A percentile compares a stretch with the other conserved stretches of the same genome.
Conservation (phyloP, 169 alveolate species). For the Eimeria praecox region DNA sequence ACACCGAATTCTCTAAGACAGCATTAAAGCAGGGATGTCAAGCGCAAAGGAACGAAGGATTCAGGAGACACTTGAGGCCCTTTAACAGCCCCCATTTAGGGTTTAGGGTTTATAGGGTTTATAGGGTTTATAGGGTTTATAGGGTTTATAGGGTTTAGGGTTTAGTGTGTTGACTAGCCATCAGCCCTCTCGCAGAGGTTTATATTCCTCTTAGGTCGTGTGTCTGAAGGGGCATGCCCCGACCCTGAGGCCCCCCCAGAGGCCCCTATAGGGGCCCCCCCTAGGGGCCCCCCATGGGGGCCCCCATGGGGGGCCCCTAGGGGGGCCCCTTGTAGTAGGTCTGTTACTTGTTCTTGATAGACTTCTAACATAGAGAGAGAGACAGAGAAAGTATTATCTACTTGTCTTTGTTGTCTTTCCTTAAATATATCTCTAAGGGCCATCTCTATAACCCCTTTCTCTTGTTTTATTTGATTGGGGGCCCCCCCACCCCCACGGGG, state of each 20-base stretch:
- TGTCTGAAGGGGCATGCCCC: neutral
- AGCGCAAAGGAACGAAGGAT: too few species aligned
- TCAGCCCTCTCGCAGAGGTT: conserved; percentile 47
- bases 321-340: neutral
- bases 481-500: neutral
- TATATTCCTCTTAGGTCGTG: conserved; percentile 27
- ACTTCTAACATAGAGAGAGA: conserved; percentile 42
- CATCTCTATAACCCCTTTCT: conserved; percentile 28
- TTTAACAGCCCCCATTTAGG: too few species aligned
- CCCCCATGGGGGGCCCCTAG: neutral
- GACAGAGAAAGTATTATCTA: neutral
- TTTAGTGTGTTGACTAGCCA: neutral
- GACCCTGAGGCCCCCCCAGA: neutral
- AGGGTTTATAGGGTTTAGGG: conserved; percentile 3
- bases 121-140: neutral
- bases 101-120: neutral
- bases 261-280: neutral
- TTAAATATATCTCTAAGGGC: conserved; percentile 1
- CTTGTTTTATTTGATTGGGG: neutral
- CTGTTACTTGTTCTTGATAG: conserved; percentile 27
- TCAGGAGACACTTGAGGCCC: neutral
- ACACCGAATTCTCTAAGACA: neutral
- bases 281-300: neutral
- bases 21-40: neutral
- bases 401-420: neutral